Percentiles rank a stretch among this genome's conserved stretches.
Evolutionary conservation across 176 grass and related monocot genomes (phyloP).

Genomic region (Otatea glauca): DNA sequence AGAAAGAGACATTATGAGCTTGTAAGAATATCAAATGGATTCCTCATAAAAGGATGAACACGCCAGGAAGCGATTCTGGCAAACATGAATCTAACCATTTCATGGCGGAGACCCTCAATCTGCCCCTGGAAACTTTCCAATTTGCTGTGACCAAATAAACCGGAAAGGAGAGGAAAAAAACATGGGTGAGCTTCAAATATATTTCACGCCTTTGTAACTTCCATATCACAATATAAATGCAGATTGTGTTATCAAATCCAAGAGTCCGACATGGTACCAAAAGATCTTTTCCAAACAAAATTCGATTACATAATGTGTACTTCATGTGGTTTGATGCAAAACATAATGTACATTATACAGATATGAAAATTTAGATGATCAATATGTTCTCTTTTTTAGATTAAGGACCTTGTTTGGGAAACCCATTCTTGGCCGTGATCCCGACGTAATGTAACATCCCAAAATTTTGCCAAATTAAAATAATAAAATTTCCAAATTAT

Average conservation of each 20-base stretch:
- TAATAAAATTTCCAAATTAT: no score
- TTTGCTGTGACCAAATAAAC: constrained; percentile 4
- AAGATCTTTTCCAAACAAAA: not conserved
- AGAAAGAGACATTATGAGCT: not conserved
- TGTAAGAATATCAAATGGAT: not conserved
- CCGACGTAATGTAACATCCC: no score
- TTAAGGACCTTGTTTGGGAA: no score
- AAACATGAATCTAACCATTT: constrained; percentile 17
- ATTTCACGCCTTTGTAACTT: not conserved
- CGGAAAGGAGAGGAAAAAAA: not conserved
- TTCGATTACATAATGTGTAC: not conserved
- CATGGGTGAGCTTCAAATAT: not conserved
- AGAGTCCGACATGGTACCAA: not conserved
- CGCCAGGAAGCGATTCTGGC: not conserved
- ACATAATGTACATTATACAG: not conserved
- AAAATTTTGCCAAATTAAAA: no score
- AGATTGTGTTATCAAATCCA: not conserved
- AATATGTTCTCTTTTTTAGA: no score
- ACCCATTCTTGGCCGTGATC: no score
- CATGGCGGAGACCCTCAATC: not conserved
- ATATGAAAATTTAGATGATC: no score
- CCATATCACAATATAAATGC: not conserved
- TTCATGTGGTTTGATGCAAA: not conserved
- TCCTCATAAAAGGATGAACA: not conserved
- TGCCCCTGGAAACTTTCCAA: constrained; percentile 6